phyloP scores from a whole-genome alignment of 2,329 filamentous ascomycete genomes.

The Paecilomyces variotii region DNA sequence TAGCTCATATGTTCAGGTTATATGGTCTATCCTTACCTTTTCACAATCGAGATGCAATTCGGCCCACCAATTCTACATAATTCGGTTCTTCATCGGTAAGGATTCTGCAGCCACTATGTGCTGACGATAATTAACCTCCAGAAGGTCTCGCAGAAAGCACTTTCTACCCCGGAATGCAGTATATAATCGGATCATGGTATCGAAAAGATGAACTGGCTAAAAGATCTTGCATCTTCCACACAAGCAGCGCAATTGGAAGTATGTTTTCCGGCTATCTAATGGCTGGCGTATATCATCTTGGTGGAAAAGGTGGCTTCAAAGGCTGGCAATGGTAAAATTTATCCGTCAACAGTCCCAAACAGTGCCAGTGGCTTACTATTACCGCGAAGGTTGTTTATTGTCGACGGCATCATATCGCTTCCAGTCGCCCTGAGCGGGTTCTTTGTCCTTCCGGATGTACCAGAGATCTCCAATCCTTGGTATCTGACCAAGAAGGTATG shows the following conservation, averaged over 20 bases:
- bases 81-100: conserved; percentile 43
- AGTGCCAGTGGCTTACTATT: not conserved
- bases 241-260: conserved; percentile 35
- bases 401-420: conserved; percentile 47
- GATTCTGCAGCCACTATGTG: not conserved
- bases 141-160: conserved; percentile 23
- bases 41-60: conserved; percentile 34
- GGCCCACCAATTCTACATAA: conserved; percentile 38
- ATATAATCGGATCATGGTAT: conserved; percentile 47
- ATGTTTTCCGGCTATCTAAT: conserved; percentile 48
- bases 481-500: conserved; percentile 36
- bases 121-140: not conserved
- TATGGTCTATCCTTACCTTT: conserved; percentile 44
- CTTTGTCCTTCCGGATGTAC: conserved; percentile 43
- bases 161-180: conserved; percentile 47
- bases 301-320: conserved; percentile 39
- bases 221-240: conserved; percentile 46
- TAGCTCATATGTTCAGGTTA: conserved; percentile 20
- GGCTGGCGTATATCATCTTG: conserved; percentile 45
- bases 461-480: conserved; percentile 43
- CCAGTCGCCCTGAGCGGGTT: conserved; percentile 46
- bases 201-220: conserved; percentile 44
- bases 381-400: conserved; percentile 39
- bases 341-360: not conserved
- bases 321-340: conserved; percentile 45